Evolutionary conservation across 805 yeast genomes (phyloP), one percentile per base, ranked within the genome.

Genomic region (Wickerhamiella bombiphila): DNA sequence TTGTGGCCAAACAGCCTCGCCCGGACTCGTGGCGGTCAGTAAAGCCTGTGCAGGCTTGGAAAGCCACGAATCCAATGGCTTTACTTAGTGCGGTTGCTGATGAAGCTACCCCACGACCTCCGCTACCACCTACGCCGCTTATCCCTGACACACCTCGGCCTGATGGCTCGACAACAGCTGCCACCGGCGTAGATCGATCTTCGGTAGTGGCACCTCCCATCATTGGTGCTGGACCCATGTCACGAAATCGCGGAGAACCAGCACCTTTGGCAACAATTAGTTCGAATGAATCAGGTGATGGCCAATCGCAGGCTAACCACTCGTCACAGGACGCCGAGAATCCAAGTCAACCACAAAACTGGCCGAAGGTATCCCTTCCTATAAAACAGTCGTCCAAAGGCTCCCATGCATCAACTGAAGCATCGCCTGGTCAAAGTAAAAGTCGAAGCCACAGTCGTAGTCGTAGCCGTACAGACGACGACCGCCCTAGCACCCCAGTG

Each of bases 1-100:
- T 49, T 5, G 19, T 37, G 9, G 37, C 36, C 15, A 42, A 44
- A 9, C 33, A 34, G 4, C 50, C 50, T 1, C 26, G 32, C 7
- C 46, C 50, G 1, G 35, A 36, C 8, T 25, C 36, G 13, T 36
- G 39, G 37, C 42, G 41, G 3, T 30, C 42, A 3, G 39, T 47
- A 1, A 44, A 31, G 32, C 50, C 47, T 4, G 31, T 44, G 5
- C 40, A 44, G 2, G 41, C 37, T 14, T 44, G 45, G 44, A 42
- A 45, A 20, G 42, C 40, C 35, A 31, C 38, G 7, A 22, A 34
- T 3, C 48, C 48, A 1, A 40, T 44, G 48, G 41, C 40, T 9
- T 39, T 37, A 8, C 35, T 44, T 15, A 5, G 35, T 13, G 11
- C 24, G 9, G 8, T 26, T 26, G 15, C 35, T 8, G 14, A 28